phyloP scores from a whole-genome alignment of 345 rosid species.

The Arabidopsis thaliana region DNA sequence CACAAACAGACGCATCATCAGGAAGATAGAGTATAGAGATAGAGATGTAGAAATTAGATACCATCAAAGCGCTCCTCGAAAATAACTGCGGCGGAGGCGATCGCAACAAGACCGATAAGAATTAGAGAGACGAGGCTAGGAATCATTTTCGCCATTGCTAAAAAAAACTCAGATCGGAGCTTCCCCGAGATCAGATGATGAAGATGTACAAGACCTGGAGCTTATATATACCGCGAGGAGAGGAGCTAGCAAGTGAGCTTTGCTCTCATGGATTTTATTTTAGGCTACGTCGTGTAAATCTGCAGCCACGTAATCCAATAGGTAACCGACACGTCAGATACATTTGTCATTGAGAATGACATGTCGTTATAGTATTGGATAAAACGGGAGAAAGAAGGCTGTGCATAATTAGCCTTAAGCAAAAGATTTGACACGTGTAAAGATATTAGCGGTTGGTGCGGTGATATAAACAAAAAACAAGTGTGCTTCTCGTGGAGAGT shows the following conservation, averaged over 20 bases:
- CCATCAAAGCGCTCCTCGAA: constrained; percentile 97
- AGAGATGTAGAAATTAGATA: constrained; percentile 34
- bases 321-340: background rate
- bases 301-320: constrained; percentile 37
- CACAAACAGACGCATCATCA: constrained; percentile 15
- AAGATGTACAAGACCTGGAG: constrained; percentile 24
- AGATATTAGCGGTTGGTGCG: constrained; percentile 25
- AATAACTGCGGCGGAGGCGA: constrained; percentile 71
- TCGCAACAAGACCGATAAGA: constrained; percentile 50
- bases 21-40: background rate
- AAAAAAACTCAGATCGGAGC: constrained; percentile 38
- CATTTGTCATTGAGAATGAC: constrained; percentile 48
- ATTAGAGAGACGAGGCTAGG: constrained; percentile 46
- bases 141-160: constrained; percentile 53
- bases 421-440: constrained; percentile 26
- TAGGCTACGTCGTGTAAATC: constrained; percentile 34
- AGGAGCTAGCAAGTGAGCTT: constrained; percentile 26
- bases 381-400: constrained; percentile 16
- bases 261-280: background rate
- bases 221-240: constrained; percentile 5
- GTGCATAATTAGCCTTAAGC: too few relatives aligned
- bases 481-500: constrained; percentile 40
- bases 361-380: constrained; percentile 51
- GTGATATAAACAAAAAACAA: constrained; percentile 13
- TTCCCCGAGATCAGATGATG: background rate